phyloP scores from a whole-genome alignment of 2,329 filamentous ascomycete genomes.

The Apiospora marii region DNA sequence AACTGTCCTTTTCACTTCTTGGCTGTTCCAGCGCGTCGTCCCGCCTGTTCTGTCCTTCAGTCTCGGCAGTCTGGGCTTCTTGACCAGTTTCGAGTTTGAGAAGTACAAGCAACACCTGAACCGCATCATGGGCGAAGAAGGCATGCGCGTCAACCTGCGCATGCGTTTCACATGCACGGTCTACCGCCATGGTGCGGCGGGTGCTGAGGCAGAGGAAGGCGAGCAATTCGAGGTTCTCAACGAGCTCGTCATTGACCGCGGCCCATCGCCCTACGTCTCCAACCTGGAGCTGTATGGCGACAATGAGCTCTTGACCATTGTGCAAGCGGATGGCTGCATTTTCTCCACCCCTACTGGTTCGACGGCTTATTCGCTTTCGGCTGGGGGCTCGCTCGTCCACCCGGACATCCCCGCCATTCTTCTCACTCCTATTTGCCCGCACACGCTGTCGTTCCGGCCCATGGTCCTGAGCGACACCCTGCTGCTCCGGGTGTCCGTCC shows the following conservation, averaged over 20 bases:
- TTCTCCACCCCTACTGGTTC: constrained; percentile 95
- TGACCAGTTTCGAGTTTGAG: constrained; percentile 88
- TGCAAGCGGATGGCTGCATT: constrained; percentile 97
- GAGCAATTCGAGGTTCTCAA: constrained; percentile 99
- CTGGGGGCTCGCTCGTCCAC: constrained; percentile 93
- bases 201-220: constrained; percentile 79
- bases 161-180: constrained; percentile 99
- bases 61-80: constrained; percentile 84
- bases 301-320: constrained; percentile 91
- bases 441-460: constrained; percentile 94
- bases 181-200: constrained; percentile 72
- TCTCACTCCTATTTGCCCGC: constrained; percentile 95
- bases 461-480: constrained; percentile 98
- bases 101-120: constrained; percentile 87
- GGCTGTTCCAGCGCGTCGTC: constrained; percentile 90
- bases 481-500: constrained; percentile 87
- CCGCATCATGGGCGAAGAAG: constrained; percentile 89
- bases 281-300: constrained; percentile 97
- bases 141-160: constrained; percentile 96
- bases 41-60: constrained; percentile 87
- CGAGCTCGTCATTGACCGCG: constrained; percentile 97
- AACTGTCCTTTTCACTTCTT: constrained; percentile 87
- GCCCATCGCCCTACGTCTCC: constrained; percentile 95
- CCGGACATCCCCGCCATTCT: constrained; percentile 97
- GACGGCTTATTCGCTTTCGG: constrained; percentile 95